Evolutionary conservation across 192 early-diverging fungal species (phyloP).

Genomic region (Coemansia sp.): DNA sequence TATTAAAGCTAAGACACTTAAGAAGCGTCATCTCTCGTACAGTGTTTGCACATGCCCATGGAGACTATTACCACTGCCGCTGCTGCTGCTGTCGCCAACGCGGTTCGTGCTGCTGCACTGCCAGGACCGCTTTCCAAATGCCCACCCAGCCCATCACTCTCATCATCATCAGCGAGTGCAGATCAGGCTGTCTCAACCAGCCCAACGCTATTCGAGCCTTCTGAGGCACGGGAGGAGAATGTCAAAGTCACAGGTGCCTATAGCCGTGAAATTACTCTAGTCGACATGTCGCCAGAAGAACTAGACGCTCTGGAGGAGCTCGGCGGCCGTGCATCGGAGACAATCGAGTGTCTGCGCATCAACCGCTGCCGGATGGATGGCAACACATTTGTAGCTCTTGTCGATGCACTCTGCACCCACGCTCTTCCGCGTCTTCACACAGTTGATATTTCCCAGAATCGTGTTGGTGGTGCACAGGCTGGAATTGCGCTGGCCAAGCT

Average conservation of each 20-base stretch:
- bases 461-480: constrained; percentile 29
- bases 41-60: not conserved
- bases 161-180: constrained; percentile 8
- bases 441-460: constrained; percentile 47
- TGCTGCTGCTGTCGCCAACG: not conserved
- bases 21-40: not conserved
- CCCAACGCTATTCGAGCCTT: constrained; percentile 31
- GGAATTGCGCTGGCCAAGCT: constrained; percentile 36
- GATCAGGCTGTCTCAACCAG: constrained; percentile 18
- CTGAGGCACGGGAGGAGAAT: constrained; percentile 3
- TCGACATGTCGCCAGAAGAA: constrained; percentile 35
- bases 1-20: not conserved
- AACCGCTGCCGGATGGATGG: constrained; percentile 50
- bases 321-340: constrained; percentile 29
- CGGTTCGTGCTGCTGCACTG: not conserved
- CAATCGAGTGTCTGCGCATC: constrained; percentile 51
- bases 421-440: constrained; percentile 33
- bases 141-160: constrained; percentile 16
- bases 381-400: constrained; percentile 22
- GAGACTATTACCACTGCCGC: constrained; percentile 3
- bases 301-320: constrained; percentile 33
- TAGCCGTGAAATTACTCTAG: constrained; percentile 41
- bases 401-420: constrained; percentile 30
- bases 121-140: constrained; percentile 23
- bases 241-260: constrained; percentile 7